Percentiles rank a stretch among this genome's conserved stretches.
These are phyloP conservation scores for Clarireedia hainanense DNA, from an alignment of 2,329 filamentous ascomycete species.

Conservation along the genomic window DNA sequence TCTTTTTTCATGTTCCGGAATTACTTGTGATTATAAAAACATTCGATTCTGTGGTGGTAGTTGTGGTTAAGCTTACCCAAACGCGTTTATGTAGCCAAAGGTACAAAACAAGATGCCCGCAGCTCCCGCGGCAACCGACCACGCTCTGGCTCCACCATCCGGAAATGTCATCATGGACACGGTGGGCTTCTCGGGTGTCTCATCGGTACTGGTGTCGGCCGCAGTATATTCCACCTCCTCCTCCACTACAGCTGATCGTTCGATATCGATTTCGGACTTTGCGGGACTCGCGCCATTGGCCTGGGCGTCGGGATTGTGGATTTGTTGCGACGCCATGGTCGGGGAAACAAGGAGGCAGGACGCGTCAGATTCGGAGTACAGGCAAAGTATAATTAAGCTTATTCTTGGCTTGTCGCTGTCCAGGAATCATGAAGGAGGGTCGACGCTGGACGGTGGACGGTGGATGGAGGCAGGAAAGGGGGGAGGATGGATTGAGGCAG, in stretches of 20 bases:
- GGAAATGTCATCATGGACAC: slow-evolving; percentile 27
- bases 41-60: not conserved
- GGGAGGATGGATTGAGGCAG: too few species aligned
- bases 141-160: slow-evolving; percentile 45
- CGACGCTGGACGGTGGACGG: too few species aligned
- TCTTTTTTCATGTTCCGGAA: too few species aligned
- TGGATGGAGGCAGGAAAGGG: too few species aligned
- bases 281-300: too few species aligned
- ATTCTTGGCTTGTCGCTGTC: too few species aligned
- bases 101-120: slow-evolving; percentile 37
- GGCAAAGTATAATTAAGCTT: too few species aligned
- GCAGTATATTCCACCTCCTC: not conserved
- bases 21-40: not conserved
- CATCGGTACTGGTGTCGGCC: not conserved
- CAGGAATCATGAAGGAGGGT: too few species aligned
- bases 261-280: not conserved
- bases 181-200: not conserved
- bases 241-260: not conserved
- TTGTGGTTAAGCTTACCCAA: slow-evolving; percentile 11
- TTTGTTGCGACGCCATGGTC: too few species aligned
- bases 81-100: slow-evolving; percentile 39
- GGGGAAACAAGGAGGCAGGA: too few species aligned
- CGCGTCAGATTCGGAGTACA: too few species aligned
- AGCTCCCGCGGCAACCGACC: slow-evolving; percentile 43
- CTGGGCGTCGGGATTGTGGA: too few species aligned